Conservation (phyloP, 768 basidiomycete genomes). For the Rubroboletus pulcherrimus region DNA sequence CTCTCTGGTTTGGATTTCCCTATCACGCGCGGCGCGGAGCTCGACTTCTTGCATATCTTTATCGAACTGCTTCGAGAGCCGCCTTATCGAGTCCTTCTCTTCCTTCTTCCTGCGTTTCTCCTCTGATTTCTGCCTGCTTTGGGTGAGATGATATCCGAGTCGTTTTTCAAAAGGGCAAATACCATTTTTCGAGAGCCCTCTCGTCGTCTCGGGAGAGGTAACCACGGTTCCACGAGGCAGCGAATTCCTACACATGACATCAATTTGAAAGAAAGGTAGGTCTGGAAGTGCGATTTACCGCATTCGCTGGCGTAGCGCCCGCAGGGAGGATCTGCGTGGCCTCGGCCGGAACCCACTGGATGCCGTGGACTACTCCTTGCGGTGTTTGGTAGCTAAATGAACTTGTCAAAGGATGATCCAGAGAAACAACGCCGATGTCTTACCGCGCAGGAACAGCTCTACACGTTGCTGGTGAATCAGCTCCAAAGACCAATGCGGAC, state of each 20-base stretch:
- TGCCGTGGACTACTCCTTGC: conserved; percentile 62
- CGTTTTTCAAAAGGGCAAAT: conserved; percentile 5
- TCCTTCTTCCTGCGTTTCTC: conserved; percentile 54
- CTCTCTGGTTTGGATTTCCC: conserved; percentile 47
- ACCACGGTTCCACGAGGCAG: conserved; percentile 52
- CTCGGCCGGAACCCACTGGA: conserved; percentile 66
- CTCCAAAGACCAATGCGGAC: neutral
- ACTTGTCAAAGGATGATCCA: conserved; percentile 6
- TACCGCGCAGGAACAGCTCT: conserved; percentile 78
- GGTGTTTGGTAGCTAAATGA: conserved; percentile 64
- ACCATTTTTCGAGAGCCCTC: conserved; percentile 47
- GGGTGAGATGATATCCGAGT: conserved; percentile 12
- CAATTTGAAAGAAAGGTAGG: neutral
- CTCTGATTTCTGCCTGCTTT: conserved; percentile 44
- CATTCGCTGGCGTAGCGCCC: conserved; percentile 57
- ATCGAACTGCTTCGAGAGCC: conserved; percentile 37
- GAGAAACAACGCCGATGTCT: conserved; percentile 11
- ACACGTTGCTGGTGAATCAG: conserved; percentile 15
- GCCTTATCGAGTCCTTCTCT: conserved; percentile 39
- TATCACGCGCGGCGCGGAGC: conserved; percentile 54
- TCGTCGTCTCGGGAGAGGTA: conserved; percentile 39
- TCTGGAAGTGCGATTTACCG: conserved; percentile 36
- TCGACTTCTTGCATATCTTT: conserved; percentile 49
- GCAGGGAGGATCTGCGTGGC: conserved; percentile 56
- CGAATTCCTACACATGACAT: conserved; percentile 46